Evolutionary conservation across 192 early-diverging fungal species (phyloP).

Genomic region (Geosiphon pyriformis): DNA sequence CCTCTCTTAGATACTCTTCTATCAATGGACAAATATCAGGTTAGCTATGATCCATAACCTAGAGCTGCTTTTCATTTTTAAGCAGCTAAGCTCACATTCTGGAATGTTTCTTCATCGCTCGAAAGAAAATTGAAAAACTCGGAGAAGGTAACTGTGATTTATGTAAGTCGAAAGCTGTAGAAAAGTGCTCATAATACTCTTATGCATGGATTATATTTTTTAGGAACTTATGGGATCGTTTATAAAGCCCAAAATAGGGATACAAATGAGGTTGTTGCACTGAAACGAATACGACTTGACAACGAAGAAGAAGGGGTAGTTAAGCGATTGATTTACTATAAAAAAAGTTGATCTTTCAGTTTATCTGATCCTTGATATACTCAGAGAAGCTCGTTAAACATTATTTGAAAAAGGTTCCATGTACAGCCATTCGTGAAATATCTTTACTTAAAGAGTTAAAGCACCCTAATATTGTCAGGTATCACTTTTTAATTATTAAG

Average conservation of each 20-base stretch:
- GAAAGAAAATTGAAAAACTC: slow-evolving; percentile 96
- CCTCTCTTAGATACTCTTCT: too few species aligned
- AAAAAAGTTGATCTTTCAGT: too few species aligned
- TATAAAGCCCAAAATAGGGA: slow-evolving; percentile 98
- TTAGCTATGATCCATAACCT: neutral
- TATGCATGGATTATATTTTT: neutral
- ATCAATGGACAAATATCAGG: slow-evolving; percentile 24
- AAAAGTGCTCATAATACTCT: neutral
- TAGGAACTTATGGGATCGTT: slow-evolving; percentile 95
- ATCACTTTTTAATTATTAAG: slow-evolving; percentile 15
- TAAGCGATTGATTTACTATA: too few species aligned
- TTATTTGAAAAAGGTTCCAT: slow-evolving; percentile 54
- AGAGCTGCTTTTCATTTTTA: neutral
- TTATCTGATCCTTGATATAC: neutral
- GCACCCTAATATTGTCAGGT: slow-evolving; percentile 83
- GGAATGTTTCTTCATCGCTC: slow-evolving; percentile 2
- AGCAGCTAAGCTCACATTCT: neutral
- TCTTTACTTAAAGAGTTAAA: slow-evolving; percentile 81
- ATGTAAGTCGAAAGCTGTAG: neutral
- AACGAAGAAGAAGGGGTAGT: slow-evolving; percentile 84
- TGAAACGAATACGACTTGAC: slow-evolving; percentile 89
- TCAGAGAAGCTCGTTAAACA: neutral
- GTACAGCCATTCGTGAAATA: slow-evolving; percentile 82
- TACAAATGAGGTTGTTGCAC: slow-evolving; percentile 92
- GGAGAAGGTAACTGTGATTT: slow-evolving; percentile 68